Evolutionary conservation across 352 stramenopile species (phyloP).

Genomic region (Elongisporangium anandrum): DNA sequence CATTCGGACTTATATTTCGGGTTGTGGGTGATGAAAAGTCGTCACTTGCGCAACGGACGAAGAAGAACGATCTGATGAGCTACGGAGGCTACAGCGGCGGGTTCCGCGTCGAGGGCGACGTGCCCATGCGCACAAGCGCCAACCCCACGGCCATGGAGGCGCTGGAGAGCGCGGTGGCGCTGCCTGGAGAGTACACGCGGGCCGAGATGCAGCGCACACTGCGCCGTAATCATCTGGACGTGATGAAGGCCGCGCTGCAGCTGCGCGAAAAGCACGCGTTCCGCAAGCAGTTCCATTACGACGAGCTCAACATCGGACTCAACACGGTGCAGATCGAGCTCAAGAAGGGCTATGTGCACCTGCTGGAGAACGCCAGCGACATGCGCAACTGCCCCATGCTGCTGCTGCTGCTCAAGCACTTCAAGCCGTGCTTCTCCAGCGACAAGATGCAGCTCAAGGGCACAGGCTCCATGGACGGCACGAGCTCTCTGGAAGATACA

Average conservation of each 20-base stretch:
- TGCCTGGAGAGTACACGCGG: slow-evolving; percentile 49
- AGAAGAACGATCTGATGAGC: slow-evolving; percentile 6
- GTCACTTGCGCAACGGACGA: slow-evolving; percentile 20
- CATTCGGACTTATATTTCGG: background rate
- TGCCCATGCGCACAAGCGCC: slow-evolving; percentile 14
- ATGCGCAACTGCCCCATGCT: slow-evolving; percentile 48
- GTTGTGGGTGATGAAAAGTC: background rate
- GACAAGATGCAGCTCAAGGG: slow-evolving; percentile 61
- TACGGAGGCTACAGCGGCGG: slow-evolving; percentile 15
- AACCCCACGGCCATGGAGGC: slow-evolving; percentile 56
- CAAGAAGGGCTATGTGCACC: slow-evolving; percentile 71
- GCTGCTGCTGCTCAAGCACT: slow-evolving; percentile 56
- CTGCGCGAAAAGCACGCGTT: slow-evolving; percentile 64
- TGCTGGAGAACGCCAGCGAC: slow-evolving; percentile 54
- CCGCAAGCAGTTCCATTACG: slow-evolving; percentile 35
- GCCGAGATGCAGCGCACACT: slow-evolving; percentile 57
- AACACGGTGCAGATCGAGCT: slow-evolving; percentile 57
- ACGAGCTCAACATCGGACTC: slow-evolving; percentile 61
- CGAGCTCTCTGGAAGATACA: slow-evolving; percentile 64
- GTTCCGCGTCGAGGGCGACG: slow-evolving; percentile 30
- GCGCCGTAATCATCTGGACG: slow-evolving; percentile 53
- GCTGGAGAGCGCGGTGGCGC: slow-evolving; percentile 59
- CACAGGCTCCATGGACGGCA: slow-evolving; percentile 43
- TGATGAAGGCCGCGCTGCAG: slow-evolving; percentile 67
- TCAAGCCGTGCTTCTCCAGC: slow-evolving; percentile 51